Percentiles rank a stretch among this genome's conserved stretches.
phyloP scores from a whole-genome alignment of 2,329 filamentous ascomycete species.

The Aspergillus sp. region DNA sequence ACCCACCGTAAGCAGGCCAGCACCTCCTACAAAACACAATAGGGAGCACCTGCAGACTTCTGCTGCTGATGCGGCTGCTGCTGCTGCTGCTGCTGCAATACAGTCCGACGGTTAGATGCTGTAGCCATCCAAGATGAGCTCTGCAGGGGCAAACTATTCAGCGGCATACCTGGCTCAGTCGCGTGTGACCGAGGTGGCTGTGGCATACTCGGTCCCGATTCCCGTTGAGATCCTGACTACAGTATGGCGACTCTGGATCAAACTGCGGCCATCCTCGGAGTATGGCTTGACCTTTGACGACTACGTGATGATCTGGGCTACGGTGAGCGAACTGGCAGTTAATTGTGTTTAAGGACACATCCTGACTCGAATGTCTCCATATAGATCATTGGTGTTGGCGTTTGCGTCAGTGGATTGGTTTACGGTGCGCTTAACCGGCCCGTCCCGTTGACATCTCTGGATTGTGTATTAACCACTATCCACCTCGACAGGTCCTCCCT shows the following conservation, averaged over 20 bases:
- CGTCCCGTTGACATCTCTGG: not conserved
- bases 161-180: conserved; percentile 16
- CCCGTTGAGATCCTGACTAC: conserved; percentile 19
- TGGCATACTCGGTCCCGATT: conserved; percentile 19
- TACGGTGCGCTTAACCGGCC: conserved; percentile 12
- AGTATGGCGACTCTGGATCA: conserved; percentile 16
- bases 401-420: conserved; percentile 18
- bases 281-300: conserved; percentile 16
- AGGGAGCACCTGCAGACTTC: too few relatives aligned
- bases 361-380: not conserved
- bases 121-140: not conserved
- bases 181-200: conserved; percentile 8
- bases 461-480: not conserved
- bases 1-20: not conserved
- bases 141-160: not conserved
- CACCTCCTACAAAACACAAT: not conserved
- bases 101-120: not conserved
- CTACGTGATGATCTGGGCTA: conserved; percentile 18
- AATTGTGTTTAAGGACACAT: not conserved
- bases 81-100: too few relatives aligned
- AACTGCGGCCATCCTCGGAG: conserved; percentile 8
- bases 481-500: conserved; percentile 15
- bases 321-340: conserved; percentile 10
- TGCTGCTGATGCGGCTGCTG: too few relatives aligned
- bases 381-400: conserved; percentile 11